A percentile compares a stretch with the other conserved stretches of the same genome.
Evolutionary conservation across 345 rosid species (phyloP).

Genomic region (Aurinia saxatilis): DNA sequence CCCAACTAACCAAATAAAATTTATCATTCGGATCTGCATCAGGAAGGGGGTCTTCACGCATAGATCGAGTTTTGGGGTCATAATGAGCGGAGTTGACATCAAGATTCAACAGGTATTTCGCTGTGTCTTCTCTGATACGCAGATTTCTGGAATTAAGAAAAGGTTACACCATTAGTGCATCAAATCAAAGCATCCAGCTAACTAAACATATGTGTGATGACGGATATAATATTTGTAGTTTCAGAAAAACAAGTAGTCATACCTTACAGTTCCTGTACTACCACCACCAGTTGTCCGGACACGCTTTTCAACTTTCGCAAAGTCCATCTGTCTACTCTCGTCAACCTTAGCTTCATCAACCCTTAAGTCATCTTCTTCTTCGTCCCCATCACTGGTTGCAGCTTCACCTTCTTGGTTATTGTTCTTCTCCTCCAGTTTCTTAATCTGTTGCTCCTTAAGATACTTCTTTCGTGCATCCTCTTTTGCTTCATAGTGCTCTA

Average conservation of each 20-base stretch:
- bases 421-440: slow-evolving; percentile 78
- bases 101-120: slow-evolving; percentile 65
- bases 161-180: slow-evolving; percentile 1
- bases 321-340: slow-evolving; percentile 95
- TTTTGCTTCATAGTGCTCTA: slow-evolving; percentile 73
- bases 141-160: slow-evolving; percentile 37
- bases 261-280: slow-evolving; percentile 97
- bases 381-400: slow-evolving; percentile 62
- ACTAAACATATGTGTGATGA: neutral
- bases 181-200: neutral
- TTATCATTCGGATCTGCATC: slow-evolving; percentile 71
- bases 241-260: neutral
- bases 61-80: slow-evolving; percentile 72
- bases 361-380: slow-evolving; percentile 63
- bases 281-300: slow-evolving; percentile 97
- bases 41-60: slow-evolving; percentile 84
- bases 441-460: slow-evolving; percentile 70
- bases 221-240: neutral
- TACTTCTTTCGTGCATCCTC: slow-evolving; percentile 70
- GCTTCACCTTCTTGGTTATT: slow-evolving; percentile 36
- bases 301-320: slow-evolving; percentile 96
- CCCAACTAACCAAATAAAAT: slow-evolving; percentile 45
- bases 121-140: slow-evolving; percentile 79
- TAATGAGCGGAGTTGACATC: slow-evolving; percentile 72
- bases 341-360: slow-evolving; percentile 90